phyloP scores from a whole-genome alignment of 768 basidiomycete species.

The Mrakia blollopis region DNA sequence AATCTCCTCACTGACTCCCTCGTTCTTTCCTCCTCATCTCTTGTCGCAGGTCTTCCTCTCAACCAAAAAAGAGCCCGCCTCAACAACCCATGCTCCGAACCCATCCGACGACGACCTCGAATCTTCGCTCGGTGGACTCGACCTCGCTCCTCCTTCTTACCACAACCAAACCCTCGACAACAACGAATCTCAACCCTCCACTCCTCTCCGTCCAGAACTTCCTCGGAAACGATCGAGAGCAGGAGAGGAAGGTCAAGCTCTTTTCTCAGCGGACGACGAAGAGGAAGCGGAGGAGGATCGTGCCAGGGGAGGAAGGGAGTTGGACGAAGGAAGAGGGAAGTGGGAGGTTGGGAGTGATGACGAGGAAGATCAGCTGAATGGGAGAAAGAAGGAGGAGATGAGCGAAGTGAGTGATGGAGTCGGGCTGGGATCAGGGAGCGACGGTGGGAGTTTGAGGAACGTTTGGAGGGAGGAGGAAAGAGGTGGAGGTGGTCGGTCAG shows the following conservation, averaged over 20 bases:
- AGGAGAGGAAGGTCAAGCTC: slow-evolving; percentile 21
- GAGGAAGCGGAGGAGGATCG: neutral
- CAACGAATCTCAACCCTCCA: neutral
- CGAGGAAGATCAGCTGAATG: neutral
- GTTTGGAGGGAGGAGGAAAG: slow-evolving; percentile 3
- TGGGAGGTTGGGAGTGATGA: slow-evolving; percentile 28
- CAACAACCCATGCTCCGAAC: too few species aligned
- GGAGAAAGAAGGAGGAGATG: neutral
- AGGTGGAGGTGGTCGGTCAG: neutral
- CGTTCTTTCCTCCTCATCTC: neutral
- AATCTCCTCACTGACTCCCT: neutral
- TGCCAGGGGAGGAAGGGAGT: neutral
- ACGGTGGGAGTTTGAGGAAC: neutral
- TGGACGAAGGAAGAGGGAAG: neutral
- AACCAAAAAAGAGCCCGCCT: slow-evolving; percentile 14
- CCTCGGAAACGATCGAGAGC: neutral
- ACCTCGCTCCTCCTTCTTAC: neutral
- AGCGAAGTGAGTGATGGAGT: neutral
- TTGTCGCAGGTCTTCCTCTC: slow-evolving; percentile 17
- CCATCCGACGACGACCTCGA: neutral
- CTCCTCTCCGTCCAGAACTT: neutral
- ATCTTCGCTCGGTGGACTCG: neutral
- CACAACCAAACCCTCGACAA: neutral
- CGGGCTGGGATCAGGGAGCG: neutral
- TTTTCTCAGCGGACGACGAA: slow-evolving; percentile 24